Conservation (phyloP, 2,329 filamentous ascomycete genomes). For the Elsinoe arachidis region DNA sequence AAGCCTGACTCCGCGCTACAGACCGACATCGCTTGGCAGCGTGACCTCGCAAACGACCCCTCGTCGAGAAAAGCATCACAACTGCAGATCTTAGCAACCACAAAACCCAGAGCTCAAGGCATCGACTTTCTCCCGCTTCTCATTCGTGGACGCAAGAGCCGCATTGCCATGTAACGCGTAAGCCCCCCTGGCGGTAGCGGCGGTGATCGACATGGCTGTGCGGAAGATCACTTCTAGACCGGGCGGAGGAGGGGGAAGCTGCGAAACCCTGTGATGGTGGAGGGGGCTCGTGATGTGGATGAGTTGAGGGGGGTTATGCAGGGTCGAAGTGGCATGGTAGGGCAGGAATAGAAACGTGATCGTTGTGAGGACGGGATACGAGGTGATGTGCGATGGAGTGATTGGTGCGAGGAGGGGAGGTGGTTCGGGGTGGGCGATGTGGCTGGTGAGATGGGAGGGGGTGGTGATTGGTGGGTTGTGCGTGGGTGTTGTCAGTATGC, state of each 20-base stretch:
- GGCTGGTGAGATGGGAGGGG: no score
- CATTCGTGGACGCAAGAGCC: not conserved
- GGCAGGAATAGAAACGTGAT: no score
- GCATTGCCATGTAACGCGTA: not conserved
- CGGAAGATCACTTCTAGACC: slow-evolving; percentile 7
- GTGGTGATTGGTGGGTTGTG: no score
- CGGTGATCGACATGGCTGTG: slow-evolving; percentile 5
- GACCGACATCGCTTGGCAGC: no score
- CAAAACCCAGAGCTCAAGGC: not conserved
- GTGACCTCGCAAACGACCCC: no score
- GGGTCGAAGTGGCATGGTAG: not conserved
- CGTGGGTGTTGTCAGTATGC: no score
- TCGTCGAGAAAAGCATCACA: no score
- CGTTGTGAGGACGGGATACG: no score
- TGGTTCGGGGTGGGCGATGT: no score
- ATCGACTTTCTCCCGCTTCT: not conserved
- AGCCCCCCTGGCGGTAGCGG: not conserved
- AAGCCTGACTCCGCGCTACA: no score
- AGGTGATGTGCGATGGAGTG: no score
- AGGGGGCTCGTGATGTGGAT: not conserved
- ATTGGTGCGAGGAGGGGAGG: no score
- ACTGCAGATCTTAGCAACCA: not conserved
- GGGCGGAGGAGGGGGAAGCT: not conserved
- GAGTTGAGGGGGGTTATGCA: not conserved
- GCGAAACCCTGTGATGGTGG: not conserved